Evolutionary conservation across 345 rosid species (phyloP).

Genomic region (Draba incana): DNA sequence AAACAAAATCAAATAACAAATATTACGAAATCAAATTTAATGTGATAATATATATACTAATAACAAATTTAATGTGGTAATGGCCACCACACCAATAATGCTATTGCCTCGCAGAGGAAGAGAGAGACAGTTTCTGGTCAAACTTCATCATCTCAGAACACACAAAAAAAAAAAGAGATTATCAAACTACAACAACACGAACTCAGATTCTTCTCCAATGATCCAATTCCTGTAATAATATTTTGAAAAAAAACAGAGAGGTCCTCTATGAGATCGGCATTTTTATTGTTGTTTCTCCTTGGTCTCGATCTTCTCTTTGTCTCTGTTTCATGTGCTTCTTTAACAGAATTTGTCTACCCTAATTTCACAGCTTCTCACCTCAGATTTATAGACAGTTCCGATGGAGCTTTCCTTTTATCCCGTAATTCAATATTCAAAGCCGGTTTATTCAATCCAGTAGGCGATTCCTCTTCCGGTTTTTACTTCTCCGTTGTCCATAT

Average conservation of each 20-base stretch:
- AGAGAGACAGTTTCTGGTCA: constrained; percentile 28
- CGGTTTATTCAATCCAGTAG: constrained; percentile 56
- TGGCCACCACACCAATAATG: constrained; percentile 32
- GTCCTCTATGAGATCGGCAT: constrained; percentile 52
- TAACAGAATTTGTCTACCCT: constrained; percentile 57
- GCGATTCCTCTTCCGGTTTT: constrained; percentile 46
- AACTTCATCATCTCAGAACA: constrained; percentile 17
- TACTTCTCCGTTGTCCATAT: constrained; percentile 75
- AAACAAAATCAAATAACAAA: no score
- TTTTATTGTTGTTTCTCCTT: constrained; percentile 45
- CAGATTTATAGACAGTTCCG: constrained; percentile 50
- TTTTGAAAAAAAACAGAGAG: constrained; percentile 20
- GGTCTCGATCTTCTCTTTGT: constrained; percentile 28
- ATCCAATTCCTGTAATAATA: constrained; percentile 12
- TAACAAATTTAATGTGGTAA: not conserved
- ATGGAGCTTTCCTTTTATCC: constrained; percentile 67
- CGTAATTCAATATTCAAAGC: constrained; percentile 63
- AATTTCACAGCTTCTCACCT: constrained; percentile 69
- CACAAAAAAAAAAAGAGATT: not conserved
- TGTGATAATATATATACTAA: no score
- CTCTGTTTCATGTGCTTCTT: constrained; percentile 47
- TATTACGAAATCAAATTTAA: not conserved
- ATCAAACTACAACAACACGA: constrained; percentile 22
- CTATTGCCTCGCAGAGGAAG: not conserved
- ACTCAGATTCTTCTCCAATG: constrained; percentile 34